phyloP scores from a whole-genome alignment of 495 filamentous ascomycete species.

The Chaetomidium leptoderma region DNA sequence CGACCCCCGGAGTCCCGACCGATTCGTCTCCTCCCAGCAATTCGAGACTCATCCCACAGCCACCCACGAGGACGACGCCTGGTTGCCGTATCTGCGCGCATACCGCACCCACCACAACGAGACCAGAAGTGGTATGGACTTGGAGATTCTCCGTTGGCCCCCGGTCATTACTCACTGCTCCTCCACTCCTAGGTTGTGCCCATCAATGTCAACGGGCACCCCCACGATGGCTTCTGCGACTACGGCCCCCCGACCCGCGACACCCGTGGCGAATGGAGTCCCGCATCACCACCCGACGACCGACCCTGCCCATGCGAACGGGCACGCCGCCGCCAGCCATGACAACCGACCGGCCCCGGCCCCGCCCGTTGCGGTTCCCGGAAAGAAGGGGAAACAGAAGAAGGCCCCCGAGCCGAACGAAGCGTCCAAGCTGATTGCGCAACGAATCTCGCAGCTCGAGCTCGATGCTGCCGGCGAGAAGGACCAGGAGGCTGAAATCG shows the following conservation, averaged over 20 bases:
- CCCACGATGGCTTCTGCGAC: constrained; percentile 28
- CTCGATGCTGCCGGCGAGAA: constrained; percentile 88
- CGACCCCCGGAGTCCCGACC: neutral
- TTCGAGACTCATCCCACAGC: neutral
- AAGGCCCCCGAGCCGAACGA: constrained; percentile 76
- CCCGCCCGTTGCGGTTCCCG: constrained; percentile 35
- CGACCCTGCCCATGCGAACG: constrained; percentile 30
- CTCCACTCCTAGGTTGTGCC: constrained; percentile 5
- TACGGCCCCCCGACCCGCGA: constrained; percentile 26
- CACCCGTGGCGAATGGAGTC: constrained; percentile 29
- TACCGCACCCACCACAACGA: neutral
- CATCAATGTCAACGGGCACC: constrained; percentile 28
- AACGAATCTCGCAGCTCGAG: constrained; percentile 93
- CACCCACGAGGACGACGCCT: neutral
- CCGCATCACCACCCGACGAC: constrained; percentile 23
- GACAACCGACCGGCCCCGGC: constrained; percentile 42
- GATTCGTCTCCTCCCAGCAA: neutral
- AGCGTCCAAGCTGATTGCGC: constrained; percentile 81
- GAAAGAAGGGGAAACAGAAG: constrained; percentile 66
- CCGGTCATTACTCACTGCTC: constrained; percentile 4
- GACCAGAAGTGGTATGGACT: neutral
- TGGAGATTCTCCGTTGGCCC: neutral
- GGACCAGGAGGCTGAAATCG: constrained; percentile 93
- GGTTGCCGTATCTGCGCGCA: neutral
- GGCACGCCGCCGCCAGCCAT: constrained; percentile 35